Conservation (phyloP, 805 yeast genomes). For the Pichia californica region DNA sequence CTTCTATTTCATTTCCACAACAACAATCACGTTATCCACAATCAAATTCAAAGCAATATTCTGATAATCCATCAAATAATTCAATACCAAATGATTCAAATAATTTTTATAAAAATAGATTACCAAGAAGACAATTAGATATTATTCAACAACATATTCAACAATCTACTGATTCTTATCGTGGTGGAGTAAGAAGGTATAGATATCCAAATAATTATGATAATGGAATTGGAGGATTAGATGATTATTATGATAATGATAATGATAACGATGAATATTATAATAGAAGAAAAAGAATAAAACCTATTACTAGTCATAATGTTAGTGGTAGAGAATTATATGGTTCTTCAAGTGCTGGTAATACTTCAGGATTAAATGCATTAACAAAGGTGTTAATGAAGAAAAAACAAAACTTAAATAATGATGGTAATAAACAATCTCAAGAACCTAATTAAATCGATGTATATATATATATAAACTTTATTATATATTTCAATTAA, state of each 20-base stretch:
- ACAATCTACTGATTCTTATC: not conserved
- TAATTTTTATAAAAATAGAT: too few relatives aligned
- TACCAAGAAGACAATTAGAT: not conserved
- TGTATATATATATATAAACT: too few relatives aligned
- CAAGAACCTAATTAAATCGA: not conserved
- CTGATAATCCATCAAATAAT: too few relatives aligned
- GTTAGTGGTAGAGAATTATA: constrained; percentile 13
- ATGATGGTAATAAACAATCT: not conserved
- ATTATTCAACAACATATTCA: not conserved
- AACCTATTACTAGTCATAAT: not conserved
- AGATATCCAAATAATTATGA: not conserved
- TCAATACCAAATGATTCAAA: too few relatives aligned
- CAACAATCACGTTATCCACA: too few relatives aligned
- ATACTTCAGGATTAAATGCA: constrained; percentile 8
- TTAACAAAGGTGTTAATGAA: constrained; percentile 8
- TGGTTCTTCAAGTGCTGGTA: constrained; percentile 7
- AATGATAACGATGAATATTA: constrained; percentile 1
- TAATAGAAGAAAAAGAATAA: not conserved
- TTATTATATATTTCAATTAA: too few relatives aligned
- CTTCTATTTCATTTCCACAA: too few relatives aligned
- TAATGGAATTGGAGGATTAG: not conserved
- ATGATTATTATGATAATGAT: not conserved
- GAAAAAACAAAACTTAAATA: not conserved
- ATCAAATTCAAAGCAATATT: too few relatives aligned
- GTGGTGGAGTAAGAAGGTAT: not conserved